Base-by-base conservation (phyloP, 129 eudicot genomes). In the Artemisia tridentata region DNA sequence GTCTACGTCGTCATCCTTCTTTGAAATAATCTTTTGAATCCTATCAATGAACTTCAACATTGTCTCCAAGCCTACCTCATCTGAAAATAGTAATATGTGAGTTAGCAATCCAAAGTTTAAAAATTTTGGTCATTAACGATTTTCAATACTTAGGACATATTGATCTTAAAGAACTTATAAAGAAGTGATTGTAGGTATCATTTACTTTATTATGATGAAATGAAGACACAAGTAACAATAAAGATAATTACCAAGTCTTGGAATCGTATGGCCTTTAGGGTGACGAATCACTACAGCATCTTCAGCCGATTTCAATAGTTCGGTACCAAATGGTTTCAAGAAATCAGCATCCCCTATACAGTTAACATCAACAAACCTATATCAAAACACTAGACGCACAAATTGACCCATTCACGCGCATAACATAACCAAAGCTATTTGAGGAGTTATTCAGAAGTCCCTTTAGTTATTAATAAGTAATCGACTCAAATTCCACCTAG, bases 241-340 rank as follows among this genome's bases (percentile, higher is more conserved):
- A 14, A 61, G 47, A 9, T 38, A 38, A 59, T 81, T 78, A 91
- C 97, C 89, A 19, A 91, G 80, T 82, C 90, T 78, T 27, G 96
- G 92, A 69, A 91, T 78, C 6, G 97, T 88, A 57, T 91, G 96
- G 43, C 97, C 96, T 80, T 82, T 88, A 58, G 97, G 97, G 73
- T 91, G 97, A 80, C 78, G 84, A 80, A 91, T 88, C 2, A 91
- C 80, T 7, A 86, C 59, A n/a, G 88, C 87, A 17, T 88, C 85
- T 17, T 76, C 88, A 74, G 73, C 83, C 11, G 81, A 80, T 68
- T 86, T 66, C 68, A 91, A 48, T 45, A 86, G 88, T 34, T 78
- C 86, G 7, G 69, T 74, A 23, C 96, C 96, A 54, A 77, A 11
- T 16, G 76, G 82, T 72, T 79, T 85, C 75, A 88, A 66, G 69